phyloP scores from a whole-genome alignment of 768 basidiomycete genomes.

The Pleurotus platypus region DNA sequence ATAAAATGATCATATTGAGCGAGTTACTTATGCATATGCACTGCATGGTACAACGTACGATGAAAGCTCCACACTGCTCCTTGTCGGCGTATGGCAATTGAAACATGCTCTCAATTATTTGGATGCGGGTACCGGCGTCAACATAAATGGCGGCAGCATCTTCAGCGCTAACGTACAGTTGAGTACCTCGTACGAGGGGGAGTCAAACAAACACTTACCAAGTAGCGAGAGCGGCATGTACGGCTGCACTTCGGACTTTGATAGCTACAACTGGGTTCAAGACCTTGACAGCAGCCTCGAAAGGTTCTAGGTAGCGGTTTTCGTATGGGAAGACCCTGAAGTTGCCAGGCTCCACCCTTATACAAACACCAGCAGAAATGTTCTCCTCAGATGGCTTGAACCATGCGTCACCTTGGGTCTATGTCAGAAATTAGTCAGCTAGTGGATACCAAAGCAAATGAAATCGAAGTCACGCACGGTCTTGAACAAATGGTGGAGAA shows the following conservation, averaged over 20 bases:
- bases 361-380: slow-evolving; percentile 73
- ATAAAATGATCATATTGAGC: slow-evolving; percentile 10
- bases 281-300: slow-evolving; percentile 71
- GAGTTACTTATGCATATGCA: background rate
- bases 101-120: slow-evolving; percentile 70
- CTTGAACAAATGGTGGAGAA: slow-evolving; percentile 77
- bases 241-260: slow-evolving; percentile 74
- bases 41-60: slow-evolving; percentile 41
- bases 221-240: slow-evolving; percentile 72
- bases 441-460: too few relatives aligned
- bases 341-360: slow-evolving; percentile 62
- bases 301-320: slow-evolving; percentile 74
- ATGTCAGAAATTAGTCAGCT: background rate
- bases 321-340: slow-evolving; percentile 87
- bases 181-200: slow-evolving; percentile 4
- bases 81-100: slow-evolving; percentile 78
- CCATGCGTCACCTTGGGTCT: slow-evolving; percentile 85
- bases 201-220: slow-evolving; percentile 45
- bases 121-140: slow-evolving; percentile 80
- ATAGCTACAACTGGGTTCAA: slow-evolving; percentile 86
- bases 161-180: slow-evolving; percentile 40
- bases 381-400: slow-evolving; percentile 85
- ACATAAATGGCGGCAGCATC: slow-evolving; percentile 64
- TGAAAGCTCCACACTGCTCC: slow-evolving; percentile 88
- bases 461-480: slow-evolving; percentile 38